A percentile compares a stretch with the other conserved stretches of the same genome.
These are phyloP conservation scores for Mycena epipterygia DNA, from an alignment of 768 basidiomycete genomes.

Conservation along the genomic window DNA sequence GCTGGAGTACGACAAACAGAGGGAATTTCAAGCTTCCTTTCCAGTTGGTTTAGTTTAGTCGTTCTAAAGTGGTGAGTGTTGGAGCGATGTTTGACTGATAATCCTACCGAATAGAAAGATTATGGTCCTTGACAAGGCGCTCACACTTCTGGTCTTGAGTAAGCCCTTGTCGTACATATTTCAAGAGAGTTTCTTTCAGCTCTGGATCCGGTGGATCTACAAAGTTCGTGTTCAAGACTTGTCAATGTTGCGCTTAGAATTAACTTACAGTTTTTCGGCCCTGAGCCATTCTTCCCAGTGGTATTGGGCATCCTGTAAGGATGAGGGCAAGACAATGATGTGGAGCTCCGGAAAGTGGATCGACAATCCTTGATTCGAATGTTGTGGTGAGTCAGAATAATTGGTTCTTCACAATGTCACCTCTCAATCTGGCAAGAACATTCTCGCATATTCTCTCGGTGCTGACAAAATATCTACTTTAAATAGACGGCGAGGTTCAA, in stretches of 20 bases:
- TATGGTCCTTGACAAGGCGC: not conserved
- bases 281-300: not conserved
- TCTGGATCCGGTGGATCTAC: not conserved
- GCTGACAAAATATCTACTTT: too few species aligned
- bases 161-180: not conserved
- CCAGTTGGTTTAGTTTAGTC: not conserved
- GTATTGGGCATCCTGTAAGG: not conserved
- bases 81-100: too few species aligned
- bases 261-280: not conserved
- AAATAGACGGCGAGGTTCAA: too few species aligned
- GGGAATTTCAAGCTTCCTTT: not conserved
- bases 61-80: not conserved
- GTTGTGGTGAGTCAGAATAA: not conserved
- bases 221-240: not conserved
- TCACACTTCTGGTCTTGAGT: not conserved
- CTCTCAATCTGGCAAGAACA: not conserved
- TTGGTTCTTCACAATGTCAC: not conserved
- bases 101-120: not conserved
- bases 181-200: not conserved
- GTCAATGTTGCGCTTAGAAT: too few species aligned
- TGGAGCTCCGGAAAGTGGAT: too few species aligned
- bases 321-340: not conserved
- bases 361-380: too few species aligned
- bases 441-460: not conserved
- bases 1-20: not conserved